phyloP scores from a whole-genome alignment of 1,139 yeast genomes.

The Arxiozyma heterogenica region DNA sequence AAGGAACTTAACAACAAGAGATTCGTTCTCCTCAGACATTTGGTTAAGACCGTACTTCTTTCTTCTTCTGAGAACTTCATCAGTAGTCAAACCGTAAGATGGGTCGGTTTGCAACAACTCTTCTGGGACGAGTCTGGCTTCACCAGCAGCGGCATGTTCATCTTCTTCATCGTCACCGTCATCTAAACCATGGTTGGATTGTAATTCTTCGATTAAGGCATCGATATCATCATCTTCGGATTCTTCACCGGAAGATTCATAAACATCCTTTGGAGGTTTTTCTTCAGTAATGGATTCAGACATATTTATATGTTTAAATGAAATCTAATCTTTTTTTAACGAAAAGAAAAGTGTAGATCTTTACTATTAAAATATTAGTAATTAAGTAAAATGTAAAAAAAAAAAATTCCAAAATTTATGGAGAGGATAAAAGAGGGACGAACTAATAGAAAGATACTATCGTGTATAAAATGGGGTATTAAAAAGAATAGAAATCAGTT shows the following conservation, averaged over 20 bases:
- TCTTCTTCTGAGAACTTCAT: conserved; percentile 78
- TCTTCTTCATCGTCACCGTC: conserved; percentile 39
- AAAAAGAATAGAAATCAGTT: conserved; percentile 2
- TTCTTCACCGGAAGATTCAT: conserved; percentile 32
- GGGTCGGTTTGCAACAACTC: conserved; percentile 82
- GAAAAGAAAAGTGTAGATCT: not conserved
- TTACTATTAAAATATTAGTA: not conserved
- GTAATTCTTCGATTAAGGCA: conserved; percentile 80
- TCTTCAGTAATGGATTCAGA: conserved; percentile 9
- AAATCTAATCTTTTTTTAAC: conserved; percentile 2
- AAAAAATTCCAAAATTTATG: not conserved
- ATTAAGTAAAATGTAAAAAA: not conserved
- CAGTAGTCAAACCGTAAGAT: conserved; percentile 65
- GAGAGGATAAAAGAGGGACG: not conserved
- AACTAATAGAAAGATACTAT: conserved; percentile 2
- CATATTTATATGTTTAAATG: conserved; percentile 4
- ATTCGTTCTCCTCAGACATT: conserved; percentile 91
- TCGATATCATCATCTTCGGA: conserved; percentile 78
- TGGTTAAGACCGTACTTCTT: conserved; percentile 91
- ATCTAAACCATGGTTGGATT: conserved; percentile 65
- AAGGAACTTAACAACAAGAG: conserved; percentile 70
- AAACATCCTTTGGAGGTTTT: conserved; percentile 29
- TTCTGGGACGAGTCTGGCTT: conserved; percentile 69
- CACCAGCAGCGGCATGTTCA: conserved; percentile 34
- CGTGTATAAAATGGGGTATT: conserved; percentile 1